Base-by-base conservation (phyloP, 176 grass and related monocot genomes). In the Poa pratensis region DNA sequence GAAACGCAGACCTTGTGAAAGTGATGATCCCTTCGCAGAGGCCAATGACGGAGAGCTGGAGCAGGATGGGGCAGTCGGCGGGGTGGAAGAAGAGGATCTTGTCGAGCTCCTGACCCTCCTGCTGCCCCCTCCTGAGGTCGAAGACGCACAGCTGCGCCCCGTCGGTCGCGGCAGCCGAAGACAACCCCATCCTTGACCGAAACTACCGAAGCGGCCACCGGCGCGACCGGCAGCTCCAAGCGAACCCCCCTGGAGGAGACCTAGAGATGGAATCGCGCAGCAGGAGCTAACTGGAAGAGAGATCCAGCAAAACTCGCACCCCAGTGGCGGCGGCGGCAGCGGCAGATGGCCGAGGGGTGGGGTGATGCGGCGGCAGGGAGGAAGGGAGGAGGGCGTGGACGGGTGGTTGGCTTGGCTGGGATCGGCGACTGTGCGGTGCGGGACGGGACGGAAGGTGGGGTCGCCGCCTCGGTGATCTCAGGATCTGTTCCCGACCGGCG, bases 31-130 rank as follows among this genome's bases (percentile, higher is more conserved):
- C 96, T 84, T 93, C 96, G 70, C 88, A 96, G 43, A 99, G 96
- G 22, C 96, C 96, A 64, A 99, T 89, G 34, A 99, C 91, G 55
- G 93, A 99, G 83, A 96, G 88, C 84, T 99, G 96, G 80, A 85
- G 85, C 37, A 92, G 85, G 83, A 94, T 94, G 86, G 93, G 91
- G 88, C 90, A 99, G 57, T 99, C 91, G 23, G 90, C 70, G 52
- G 96, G 96, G 80, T 88, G 88, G 83, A 99, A 98, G 88, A 89
- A 95, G 63, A 99, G 85, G 78, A 99, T 99, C 86, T 99, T 99
- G 86, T 99, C 96, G 35, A 96, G 90, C 87, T 99, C 96, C 91
- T 99, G 93, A 8, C 96, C 96, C 83, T 96, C 96, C 46, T 88
- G 84, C 76, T 96, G 93, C 37, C 96, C 96, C 78, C 96, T 92